Base-by-base conservation (phyloP, 2,329 filamentous ascomycete species). In the Aureobasidium sp. region DNA sequence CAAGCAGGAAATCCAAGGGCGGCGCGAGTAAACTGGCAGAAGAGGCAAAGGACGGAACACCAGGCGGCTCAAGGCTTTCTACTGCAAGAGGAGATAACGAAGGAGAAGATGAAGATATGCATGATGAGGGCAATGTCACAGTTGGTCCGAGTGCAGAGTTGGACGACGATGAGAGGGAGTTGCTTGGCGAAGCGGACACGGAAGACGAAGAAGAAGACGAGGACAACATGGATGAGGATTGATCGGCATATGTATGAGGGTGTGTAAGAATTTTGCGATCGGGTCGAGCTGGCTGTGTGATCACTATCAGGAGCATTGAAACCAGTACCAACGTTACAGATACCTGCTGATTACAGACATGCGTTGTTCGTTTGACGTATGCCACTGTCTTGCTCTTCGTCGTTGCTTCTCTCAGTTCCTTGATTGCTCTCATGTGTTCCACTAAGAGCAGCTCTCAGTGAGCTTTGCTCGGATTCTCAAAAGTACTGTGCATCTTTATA, bases 111-210 rank as follows among this genome's bases (percentile, higher is more conserved):
- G 63, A 62, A 30, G 61, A 62, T 37, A 63, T 65, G 49, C 55
- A 63, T 41, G 65, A 66, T n/a, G 69, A 70, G 27, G 63, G 61
- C 1, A 69, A 68, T 29, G 61, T 48, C 42, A 58, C 63, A 8
- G 64, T 67, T 15, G 61, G 29, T n/a, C 63, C 63, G 21, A 66
- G 66, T 32, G 34, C 69, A 68, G 68, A 70, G 65, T 63, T 73
- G 39, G 73, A 74, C 62, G 72, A 74, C 52, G 71, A 74, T 63
- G 73, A 74, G 62, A 64, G 72, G 37, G 73, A 74, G 61, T 49
- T 75, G 42, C 64, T 74, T 6, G 73, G 70, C 0, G 73, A 75
- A 44, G 70, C 71, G 9, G 72, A 74, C 67, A 68, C 67, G 42
- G 66, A 73, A 64, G 69, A 72, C 32, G 75, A 76, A 16, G 69